Base-by-base conservation (phyloP, 148 eudicot genomes). In the Dianthus caryophyllus region DNA sequence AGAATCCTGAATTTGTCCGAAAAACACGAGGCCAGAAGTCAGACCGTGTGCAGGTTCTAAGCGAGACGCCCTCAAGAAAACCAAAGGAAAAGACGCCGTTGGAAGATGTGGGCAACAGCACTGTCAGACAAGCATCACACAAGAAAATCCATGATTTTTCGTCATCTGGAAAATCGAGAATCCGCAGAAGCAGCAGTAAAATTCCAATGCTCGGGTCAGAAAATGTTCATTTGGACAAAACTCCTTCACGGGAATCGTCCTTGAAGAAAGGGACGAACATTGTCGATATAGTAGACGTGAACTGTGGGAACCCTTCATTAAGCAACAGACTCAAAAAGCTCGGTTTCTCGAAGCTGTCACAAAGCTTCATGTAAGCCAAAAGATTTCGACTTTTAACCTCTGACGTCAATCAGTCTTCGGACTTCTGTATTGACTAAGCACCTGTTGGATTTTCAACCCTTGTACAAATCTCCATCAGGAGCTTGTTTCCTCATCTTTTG, bases 261-360 rank as follows among this genome's bases (percentile, higher is more conserved):
- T 57, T 64, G 5, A 88, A 68, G 74, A 88, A 75, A 82, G 76
- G 80, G 17, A 27, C 54, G 38, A 73, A 61, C 59, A 74, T 94
- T 31, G 98, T 83, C 48, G 92, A 90, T 71, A 68, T 94, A 25
- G 97, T 94, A 69, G 92, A 94, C 74, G 67, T 86, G 58, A 76
- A 72, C 69, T 90, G 97, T 66, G 90, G 96, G 25, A 74, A 57
- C 64, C 69, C 82, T 39, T 62, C 80, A 17, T 75, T 85, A 66
- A 69, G 85, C 60, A 80, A 70, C 67, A 77, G 84, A 51, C 72
- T 87, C 53, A 89, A 84, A 78, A 87, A 85, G 79, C 90, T 84
- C n/a, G 56, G 84, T 22, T 92, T 85, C 82, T 84, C 96, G 18
- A 87, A 92, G 71, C 77, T 87, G 27, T 89, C 91, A 6, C 85